Percentiles rank a stretch among this genome's conserved stretches.
Conservation (phyloP, 441 rosid species). For the Flueggea neowawraea region DNA sequence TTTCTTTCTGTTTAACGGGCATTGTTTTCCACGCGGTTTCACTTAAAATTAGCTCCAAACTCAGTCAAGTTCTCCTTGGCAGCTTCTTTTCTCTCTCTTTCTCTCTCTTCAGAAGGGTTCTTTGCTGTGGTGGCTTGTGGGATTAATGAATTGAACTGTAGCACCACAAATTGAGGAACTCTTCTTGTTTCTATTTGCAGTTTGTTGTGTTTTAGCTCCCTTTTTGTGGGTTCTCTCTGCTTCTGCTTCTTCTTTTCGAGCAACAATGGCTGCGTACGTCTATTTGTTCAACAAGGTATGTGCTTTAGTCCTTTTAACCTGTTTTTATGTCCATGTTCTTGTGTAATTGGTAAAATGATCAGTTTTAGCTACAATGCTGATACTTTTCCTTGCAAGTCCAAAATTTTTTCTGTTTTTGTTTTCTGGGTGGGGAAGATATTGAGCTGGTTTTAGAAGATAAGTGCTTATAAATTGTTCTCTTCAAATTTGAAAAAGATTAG, state of each 20-base stretch:
- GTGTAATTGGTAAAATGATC: constrained; percentile 10
- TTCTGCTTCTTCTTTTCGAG: constrained; percentile 1
- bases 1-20: background rate
- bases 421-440: constrained; percentile 10
- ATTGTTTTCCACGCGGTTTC: constrained; percentile 13
- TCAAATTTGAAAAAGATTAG: background rate
- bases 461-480: background rate
- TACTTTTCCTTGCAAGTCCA: constrained; percentile 2
- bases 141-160: background rate
- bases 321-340: background rate
- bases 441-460: background rate
- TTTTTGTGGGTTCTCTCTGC: constrained; percentile 5
- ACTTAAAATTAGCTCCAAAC: background rate
- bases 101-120: background rate
- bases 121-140: background rate
- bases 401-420: constrained; percentile 1
- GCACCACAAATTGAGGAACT: background rate
- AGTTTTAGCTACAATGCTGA: background rate
- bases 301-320: background rate
- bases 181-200: background rate
- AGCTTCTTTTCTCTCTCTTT: background rate
- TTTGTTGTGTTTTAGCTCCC: background rate
- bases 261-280: constrained; percentile 59
- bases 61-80: background rate
- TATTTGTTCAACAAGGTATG: constrained; percentile 58